A percentile compares a stretch with the other conserved stretches of the same genome.
These are phyloP conservation scores for Backusella parvicylindrica DNA, from an alignment of 192 early-diverging fungal genomes.

Conservation along the genomic window DNA sequence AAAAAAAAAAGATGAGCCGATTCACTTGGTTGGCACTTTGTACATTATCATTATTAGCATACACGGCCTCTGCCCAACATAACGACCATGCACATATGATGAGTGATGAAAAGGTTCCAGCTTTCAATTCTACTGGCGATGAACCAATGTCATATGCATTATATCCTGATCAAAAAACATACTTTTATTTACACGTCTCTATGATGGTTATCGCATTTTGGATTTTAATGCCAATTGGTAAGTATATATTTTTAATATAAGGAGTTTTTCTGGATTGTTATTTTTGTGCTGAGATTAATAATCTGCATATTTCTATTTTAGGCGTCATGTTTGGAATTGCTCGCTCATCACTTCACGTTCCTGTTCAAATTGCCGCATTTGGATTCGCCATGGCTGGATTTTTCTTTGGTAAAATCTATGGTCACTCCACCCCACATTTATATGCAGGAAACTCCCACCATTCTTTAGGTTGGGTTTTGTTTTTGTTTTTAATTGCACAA, in stretches of 20 bases:
- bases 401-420: constrained; percentile 32
- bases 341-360: constrained; percentile 30
- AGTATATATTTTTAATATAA: background rate
- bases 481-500: constrained; percentile 25
- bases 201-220: constrained; percentile 37
- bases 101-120: constrained; percentile 12
- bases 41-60: background rate
- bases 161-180: constrained; percentile 20
- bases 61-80: background rate
- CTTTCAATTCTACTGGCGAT: constrained; percentile 31
- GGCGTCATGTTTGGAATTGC: constrained; percentile 37
- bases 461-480: constrained; percentile 30
- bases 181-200: constrained; percentile 27
- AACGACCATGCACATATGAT: constrained; percentile 1
- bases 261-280: background rate
- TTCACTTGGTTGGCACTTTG: background rate
- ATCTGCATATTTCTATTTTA: background rate
- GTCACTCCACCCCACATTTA: constrained; percentile 28
- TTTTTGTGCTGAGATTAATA: background rate
- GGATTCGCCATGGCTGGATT: constrained; percentile 23
- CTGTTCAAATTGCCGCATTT: constrained; percentile 28
- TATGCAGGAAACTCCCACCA: constrained; percentile 33
- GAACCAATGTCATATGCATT: constrained; percentile 35
- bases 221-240: constrained; percentile 39
- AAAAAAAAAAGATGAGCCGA: background rate